Evolutionary conservation across 2,329 filamentous ascomycete species (phyloP).

Genomic region (Botrytis elliptica): DNA sequence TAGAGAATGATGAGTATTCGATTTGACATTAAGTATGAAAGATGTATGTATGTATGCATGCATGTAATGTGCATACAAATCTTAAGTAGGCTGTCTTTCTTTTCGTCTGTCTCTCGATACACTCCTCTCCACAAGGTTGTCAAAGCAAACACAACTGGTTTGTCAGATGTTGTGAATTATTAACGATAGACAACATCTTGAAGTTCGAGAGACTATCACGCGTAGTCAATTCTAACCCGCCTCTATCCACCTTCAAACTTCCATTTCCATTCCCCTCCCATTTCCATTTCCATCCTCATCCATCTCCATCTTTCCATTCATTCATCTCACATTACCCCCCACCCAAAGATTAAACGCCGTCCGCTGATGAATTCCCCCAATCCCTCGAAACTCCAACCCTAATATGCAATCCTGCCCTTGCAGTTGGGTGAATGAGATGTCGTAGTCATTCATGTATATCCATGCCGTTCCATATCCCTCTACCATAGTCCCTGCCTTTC

Average conservation of each 20-base stretch:
- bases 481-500: background rate
- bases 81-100: background rate
- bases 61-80: background rate
- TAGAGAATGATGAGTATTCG: background rate
- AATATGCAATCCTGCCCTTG: slow-evolving; percentile 6
- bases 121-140: no score
- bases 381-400: slow-evolving; percentile 2
- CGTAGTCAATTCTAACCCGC: background rate
- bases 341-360: slow-evolving; percentile 13
- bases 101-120: background rate
- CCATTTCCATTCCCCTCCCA: no score
- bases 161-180: background rate
- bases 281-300: no score
- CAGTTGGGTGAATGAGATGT: background rate
- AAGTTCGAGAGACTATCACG: background rate
- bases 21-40: background rate
- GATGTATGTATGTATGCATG: background rate
- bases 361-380: slow-evolving; percentile 14
- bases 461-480: background rate
- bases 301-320: background rate
- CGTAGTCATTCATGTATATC: slow-evolving; percentile 13
- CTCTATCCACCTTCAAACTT: background rate
- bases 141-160: background rate
- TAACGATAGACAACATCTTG: background rate
- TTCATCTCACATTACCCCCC: background rate